Conservation (phyloP, 2,329 filamentous ascomycete genomes). For the Alternaria incomplexa region DNA sequence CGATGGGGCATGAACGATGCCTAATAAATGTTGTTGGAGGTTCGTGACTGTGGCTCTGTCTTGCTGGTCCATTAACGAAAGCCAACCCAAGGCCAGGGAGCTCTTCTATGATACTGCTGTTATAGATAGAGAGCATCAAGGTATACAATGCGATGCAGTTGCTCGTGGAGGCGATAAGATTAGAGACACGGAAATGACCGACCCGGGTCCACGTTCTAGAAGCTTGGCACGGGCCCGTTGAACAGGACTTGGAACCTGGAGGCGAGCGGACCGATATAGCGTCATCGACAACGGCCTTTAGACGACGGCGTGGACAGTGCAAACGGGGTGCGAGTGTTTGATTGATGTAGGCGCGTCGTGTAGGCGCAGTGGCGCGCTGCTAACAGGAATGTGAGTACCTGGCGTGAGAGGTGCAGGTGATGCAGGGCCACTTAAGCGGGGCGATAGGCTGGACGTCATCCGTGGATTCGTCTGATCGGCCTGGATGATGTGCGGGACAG, state of each 20-base stretch:
- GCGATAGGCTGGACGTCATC: slow-evolving; percentile 33
- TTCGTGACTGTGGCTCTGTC: background rate
- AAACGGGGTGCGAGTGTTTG: background rate
- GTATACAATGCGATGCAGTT: background rate
- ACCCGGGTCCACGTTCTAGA: slow-evolving; percentile 18
- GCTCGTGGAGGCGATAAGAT: background rate
- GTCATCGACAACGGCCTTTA: slow-evolving; percentile 12
- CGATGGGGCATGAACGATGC: background rate
- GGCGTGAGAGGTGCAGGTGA: slow-evolving; percentile 22
- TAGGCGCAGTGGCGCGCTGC: background rate
- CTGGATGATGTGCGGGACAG: slow-evolving; percentile 30
- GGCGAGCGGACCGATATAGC: slow-evolving; percentile 23
- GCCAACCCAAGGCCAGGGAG: background rate
- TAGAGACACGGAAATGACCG: slow-evolving; percentile 7
- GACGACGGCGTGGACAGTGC: background rate
- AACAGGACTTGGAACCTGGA: background rate
- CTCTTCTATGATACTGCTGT: background rate
- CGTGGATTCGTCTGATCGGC: slow-evolving; percentile 18
- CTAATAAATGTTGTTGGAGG: background rate
- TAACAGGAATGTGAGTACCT: background rate
- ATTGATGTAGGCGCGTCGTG: background rate
- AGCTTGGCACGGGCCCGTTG: slow-evolving; percentile 13
- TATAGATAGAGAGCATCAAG: background rate
- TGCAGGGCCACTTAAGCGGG: slow-evolving; percentile 7
- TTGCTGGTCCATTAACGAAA: background rate